Conservation (phyloP, 2,329 filamentous ascomycete species). For the Botrytis fragariae region DNA sequence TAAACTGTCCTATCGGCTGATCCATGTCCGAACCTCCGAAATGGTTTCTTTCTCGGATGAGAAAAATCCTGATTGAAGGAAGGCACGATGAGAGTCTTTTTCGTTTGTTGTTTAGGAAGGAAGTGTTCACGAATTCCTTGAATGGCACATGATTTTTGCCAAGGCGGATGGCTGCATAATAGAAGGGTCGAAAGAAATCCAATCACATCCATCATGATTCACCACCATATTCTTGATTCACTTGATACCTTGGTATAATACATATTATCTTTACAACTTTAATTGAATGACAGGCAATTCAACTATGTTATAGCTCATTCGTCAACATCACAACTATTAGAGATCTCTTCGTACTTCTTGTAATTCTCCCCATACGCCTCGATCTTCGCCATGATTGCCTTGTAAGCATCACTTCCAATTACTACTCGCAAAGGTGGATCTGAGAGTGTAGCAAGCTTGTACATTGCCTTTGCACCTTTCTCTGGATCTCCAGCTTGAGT, state of each 20-base stretch:
- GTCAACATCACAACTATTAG: constrained; percentile 31
- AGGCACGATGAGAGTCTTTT: not conserved
- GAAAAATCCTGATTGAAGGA: not conserved
- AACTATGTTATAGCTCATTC: not conserved
- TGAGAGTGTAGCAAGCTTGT: constrained; percentile 52
- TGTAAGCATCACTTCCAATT: constrained; percentile 53
- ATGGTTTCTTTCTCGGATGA: not conserved
- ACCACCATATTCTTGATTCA: not conserved
- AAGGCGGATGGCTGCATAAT: not conserved
- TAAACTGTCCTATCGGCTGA: not conserved
- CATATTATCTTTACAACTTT: no score
- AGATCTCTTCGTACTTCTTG: constrained; percentile 33
- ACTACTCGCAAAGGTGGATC: constrained; percentile 52
- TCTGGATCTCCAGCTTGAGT: constrained; percentile 43
- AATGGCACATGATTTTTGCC: not conserved
- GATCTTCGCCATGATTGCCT: constrained; percentile 49
- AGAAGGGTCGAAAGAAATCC: not conserved
- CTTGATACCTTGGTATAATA: not conserved
- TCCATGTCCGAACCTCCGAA: not conserved
- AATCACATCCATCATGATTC: not conserved
- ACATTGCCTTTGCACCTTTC: constrained; percentile 51
- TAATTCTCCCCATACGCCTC: constrained; percentile 47
- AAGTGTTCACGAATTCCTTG: not conserved
- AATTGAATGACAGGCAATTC: not conserved
- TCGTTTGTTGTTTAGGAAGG: not conserved